Percentiles rank a stretch among this genome's conserved stretches.
Evolutionary conservation across 2,329 filamentous ascomycete genomes (phyloP).

Genomic region (Magnaporthales sp.): DNA sequence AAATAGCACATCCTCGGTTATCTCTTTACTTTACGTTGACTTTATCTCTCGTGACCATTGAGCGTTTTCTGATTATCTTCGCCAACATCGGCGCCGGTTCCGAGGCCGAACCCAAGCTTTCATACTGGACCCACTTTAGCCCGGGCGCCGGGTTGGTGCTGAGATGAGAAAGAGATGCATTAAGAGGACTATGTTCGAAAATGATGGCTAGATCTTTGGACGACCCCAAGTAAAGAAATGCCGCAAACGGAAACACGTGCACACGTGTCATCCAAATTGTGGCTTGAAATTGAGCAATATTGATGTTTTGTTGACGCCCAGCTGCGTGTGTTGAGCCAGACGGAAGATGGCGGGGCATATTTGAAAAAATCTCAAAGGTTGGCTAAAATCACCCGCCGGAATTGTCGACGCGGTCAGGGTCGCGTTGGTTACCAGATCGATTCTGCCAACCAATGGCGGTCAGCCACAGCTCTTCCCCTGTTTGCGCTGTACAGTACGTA

Average conservation of each 20-base stretch:
- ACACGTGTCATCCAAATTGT: background rate
- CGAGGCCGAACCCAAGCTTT: background rate
- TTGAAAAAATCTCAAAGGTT: background rate
- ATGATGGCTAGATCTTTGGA: too few species aligned
- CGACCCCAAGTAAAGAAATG: background rate
- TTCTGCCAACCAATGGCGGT: background rate
- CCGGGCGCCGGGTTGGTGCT: background rate
- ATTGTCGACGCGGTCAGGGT: background rate
- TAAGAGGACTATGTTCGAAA: too few species aligned
- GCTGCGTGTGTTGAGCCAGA: background rate
- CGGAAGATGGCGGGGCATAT: background rate
- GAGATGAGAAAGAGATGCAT: background rate
- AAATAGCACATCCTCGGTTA: background rate
- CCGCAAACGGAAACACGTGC: background rate
- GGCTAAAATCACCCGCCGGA: background rate
- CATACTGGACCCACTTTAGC: background rate
- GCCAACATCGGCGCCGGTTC: background rate
- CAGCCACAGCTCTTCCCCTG: background rate
- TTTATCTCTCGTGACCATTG: background rate
- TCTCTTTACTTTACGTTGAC: background rate
- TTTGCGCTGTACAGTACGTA: background rate
- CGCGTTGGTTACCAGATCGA: background rate
- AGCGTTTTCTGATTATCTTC: background rate
- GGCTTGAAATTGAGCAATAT: background rate
- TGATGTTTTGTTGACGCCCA: background rate